These are phyloP conservation scores for Leucosporidium creatinivorum DNA, from an alignment of 768 basidiomycete genomes.

Conservation along the genomic window DNA sequence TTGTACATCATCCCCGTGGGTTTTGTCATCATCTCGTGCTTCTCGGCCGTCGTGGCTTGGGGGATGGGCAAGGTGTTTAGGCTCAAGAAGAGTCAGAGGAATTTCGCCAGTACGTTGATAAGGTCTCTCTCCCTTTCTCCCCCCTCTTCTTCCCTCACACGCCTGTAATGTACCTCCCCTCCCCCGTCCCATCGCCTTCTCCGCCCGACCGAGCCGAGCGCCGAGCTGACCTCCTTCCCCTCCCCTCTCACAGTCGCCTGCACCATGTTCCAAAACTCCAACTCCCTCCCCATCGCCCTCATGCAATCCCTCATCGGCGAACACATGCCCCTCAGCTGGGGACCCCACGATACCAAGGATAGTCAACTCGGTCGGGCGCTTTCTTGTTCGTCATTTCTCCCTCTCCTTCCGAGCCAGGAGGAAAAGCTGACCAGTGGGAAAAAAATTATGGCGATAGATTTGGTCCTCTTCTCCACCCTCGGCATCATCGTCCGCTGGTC, in stretches of 20 bases:
- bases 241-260: slow-evolving; percentile 29
- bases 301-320: slow-evolving; percentile 47
- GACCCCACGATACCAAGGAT: slow-evolving; percentile 58
- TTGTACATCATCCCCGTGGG: slow-evolving; percentile 68
- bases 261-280: slow-evolving; percentile 61
- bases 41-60: slow-evolving; percentile 65
- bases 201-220: too few relatives aligned
- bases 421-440: too few relatives aligned
- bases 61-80: slow-evolving; percentile 56
- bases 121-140: too few relatives aligned
- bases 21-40: slow-evolving; percentile 65
- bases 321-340: slow-evolving; percentile 35
- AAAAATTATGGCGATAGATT: neutral
- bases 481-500: slow-evolving; percentile 77
- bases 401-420: too few relatives aligned
- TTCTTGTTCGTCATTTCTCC: slow-evolving; percentile 41
- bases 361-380: slow-evolving; percentile 87
- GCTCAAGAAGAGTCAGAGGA: slow-evolving; percentile 71
- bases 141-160: neutral
- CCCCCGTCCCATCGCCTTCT: too few relatives aligned
- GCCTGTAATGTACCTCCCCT: too few relatives aligned
- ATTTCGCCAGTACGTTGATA: slow-evolving; percentile 33
- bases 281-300: slow-evolving; percentile 87
- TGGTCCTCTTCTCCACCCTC: slow-evolving; percentile 80
- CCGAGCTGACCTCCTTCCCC: neutral